Evolutionary conservation across 768 basidiomycete species (phyloP), one percentile per base, ranked within the genome.

Genomic region (Tricholoma sp.): DNA sequence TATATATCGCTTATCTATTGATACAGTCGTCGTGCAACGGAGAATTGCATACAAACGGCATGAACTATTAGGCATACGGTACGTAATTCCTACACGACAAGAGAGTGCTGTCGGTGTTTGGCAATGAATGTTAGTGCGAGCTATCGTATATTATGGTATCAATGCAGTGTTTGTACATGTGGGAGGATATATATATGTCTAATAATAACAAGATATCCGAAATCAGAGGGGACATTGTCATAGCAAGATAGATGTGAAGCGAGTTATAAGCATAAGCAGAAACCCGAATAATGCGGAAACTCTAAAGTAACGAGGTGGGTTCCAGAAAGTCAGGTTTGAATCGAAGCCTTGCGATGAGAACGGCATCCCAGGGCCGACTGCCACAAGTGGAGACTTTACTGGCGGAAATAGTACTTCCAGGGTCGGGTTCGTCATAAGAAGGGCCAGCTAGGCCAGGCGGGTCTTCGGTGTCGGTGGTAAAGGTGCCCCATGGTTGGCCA

Each of bases 401-500:
- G 5, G 79, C 76, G 11, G 74, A 80, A 12, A 71, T 64, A 4
- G 70, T 69, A 41, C 67, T 66, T n/a, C 64, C 67, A 50, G 70
- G 64, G 27, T 63, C 52, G 2, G 72, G 65, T 52, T 83, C 78
- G 50, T 75, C 72, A 60, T 83, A 83, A 1, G 68, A 71, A 0
- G 81, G 82, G 4, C 83, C 83, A 12, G 70, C 69, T 35, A 68
- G 61, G 19, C 74, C 76, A 3, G 69, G 69, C 9, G 74, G 65
- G 8, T 75, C 63, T 12, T 80, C 76, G 0, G 75, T 78, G 66
- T 86, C 80, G 50, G 81, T 79, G 2, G 83, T 82, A 67, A 89
- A 91, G 14, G 78, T 77, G 6, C 91, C 91, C 91, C 91, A 94
- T 1, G 83, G 80, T 45, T 83, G 78, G 3, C 84, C 83, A 29